phyloP scores from a whole-genome alignment of 2,329 filamentous ascomycete genomes.

The Hypoxylon sp. region DNA sequence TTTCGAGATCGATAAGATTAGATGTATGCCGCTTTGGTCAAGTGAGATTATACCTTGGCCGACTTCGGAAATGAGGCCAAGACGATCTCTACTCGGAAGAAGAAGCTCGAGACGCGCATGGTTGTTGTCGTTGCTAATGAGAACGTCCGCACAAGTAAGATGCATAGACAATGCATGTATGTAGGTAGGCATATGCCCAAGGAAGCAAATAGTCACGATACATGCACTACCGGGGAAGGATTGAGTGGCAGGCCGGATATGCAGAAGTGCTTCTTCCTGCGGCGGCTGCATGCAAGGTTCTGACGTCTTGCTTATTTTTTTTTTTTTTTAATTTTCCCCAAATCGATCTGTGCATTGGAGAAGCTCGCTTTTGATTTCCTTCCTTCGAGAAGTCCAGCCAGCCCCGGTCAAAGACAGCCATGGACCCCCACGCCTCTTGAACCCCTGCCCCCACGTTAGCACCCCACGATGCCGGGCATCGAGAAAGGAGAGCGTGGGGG shows the following conservation, averaged over 20 bases:
- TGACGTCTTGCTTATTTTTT: conserved; percentile 12
- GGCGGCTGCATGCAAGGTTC: conserved; percentile 19
- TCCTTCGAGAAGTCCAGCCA: conserved; percentile 25
- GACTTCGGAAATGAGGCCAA: conserved; percentile 33
- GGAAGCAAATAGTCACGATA: conserved; percentile 24
- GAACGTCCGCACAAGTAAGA: conserved; percentile 15
- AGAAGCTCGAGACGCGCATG: neutral
- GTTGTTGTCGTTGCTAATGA: conserved; percentile 22
- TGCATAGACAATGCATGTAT: neutral
- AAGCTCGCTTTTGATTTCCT: conserved; percentile 18
- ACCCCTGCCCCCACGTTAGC: conserved; percentile 15
- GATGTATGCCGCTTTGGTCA: conserved; percentile 5
- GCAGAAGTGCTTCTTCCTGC: conserved; percentile 37
- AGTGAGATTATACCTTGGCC: conserved; percentile 6
- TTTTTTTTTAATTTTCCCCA: neutral
- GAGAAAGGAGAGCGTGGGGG: conserved; percentile 6
- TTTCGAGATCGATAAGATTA: conserved; percentile 39
- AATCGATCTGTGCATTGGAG: neutral
- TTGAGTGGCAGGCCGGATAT: conserved; percentile 30
- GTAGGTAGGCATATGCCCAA: neutral
- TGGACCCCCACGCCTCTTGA: conserved; percentile 21
- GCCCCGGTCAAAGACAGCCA: conserved; percentile 12
- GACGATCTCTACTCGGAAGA: conserved; percentile 17
- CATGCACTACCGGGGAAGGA: neutral
- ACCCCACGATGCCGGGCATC: conserved; percentile 9